Conservation (phyloP, 306 rosid species). For the Inga leiocalycina region DNA sequence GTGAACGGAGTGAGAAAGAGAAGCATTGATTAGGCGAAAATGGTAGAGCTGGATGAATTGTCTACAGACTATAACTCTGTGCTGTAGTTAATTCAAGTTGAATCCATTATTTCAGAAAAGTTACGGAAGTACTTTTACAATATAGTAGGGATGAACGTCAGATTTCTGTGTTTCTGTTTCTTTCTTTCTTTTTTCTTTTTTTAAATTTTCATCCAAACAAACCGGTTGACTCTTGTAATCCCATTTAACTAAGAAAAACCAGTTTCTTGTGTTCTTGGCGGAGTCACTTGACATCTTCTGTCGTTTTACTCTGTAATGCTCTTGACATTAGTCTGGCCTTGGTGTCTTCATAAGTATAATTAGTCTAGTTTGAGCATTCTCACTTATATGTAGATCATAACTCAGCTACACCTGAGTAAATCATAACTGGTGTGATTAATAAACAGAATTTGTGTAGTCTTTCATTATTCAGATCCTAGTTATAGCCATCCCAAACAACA, state of each 20-base stretch:
- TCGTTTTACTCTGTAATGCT: neutral
- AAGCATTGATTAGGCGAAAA: too few relatives aligned
- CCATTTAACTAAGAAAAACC: neutral
- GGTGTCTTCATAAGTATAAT: neutral
- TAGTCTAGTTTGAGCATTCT: neutral
- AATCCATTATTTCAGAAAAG: neutral
- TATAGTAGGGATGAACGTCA: neutral
- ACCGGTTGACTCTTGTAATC: neutral
- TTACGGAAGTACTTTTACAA: neutral
- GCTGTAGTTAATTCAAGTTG: neutral
- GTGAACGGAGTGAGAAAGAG: neutral
- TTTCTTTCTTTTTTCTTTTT: too few relatives aligned
- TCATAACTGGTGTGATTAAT: neutral
- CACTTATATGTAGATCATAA: neutral
- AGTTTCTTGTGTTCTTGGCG: neutral
- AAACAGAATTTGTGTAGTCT: neutral
- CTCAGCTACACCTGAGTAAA: neutral
- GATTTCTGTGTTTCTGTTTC: neutral
- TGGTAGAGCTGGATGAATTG: neutral
- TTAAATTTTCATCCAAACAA: neutral
- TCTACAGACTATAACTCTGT: neutral
- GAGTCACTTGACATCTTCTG: neutral
- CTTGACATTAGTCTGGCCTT: neutral
- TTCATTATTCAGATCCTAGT: conserved; percentile 1
- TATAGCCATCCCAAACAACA: neutral